Evolutionary conservation across 768 basidiomycete genomes (phyloP), one percentile per base, ranked within the genome.

Genomic region (Serendipita vermifera): DNA sequence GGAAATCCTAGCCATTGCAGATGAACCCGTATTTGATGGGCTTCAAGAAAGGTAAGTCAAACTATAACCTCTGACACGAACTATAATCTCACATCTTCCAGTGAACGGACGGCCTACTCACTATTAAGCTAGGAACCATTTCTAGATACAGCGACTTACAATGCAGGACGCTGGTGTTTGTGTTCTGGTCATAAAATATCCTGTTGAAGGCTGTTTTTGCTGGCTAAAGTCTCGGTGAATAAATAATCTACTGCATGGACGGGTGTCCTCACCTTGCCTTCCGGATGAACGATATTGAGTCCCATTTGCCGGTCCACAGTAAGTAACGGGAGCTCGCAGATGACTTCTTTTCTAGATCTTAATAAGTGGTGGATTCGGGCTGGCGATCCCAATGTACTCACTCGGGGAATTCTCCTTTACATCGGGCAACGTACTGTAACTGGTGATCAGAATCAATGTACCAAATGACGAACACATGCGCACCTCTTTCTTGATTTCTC

Each of bases 281-380:
- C 82, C 0, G 93, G 90, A 64, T 96, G 90, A 14, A 97, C 88
- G 54, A 98, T 85, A 59, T 97, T 97, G 41, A 99, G 69, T 3
- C 96, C 96, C 83, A 97, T 92, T 66, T 97, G 93, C 54, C 92
- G 77, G 69, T 99, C 96, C 1, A 97, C 82, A 0, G 91, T 92
- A 57, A 99, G 68, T 5, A 99, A 70, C 1, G 91, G 88, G 64
- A 90, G 75, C 59, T 93, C 88, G 59, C 91, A 91, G 0, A 76
- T 67, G n/a, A 89, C 70, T 64, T 92, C 86, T 55, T 77, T 83
- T 38, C 92, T 93, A 55, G 15, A 56, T 15, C 20, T 3, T 33
- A 39, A 48, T 24, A 41, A 24, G 7, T 15, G 2, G 13, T 29
- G 54, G 15, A 32, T 3, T 2, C 2, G 2, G 6, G 2, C 3